phyloP scores from a whole-genome alignment of 1,284 basidiomycete species.

The Pseudomicrostroma phylloplanum region DNA sequence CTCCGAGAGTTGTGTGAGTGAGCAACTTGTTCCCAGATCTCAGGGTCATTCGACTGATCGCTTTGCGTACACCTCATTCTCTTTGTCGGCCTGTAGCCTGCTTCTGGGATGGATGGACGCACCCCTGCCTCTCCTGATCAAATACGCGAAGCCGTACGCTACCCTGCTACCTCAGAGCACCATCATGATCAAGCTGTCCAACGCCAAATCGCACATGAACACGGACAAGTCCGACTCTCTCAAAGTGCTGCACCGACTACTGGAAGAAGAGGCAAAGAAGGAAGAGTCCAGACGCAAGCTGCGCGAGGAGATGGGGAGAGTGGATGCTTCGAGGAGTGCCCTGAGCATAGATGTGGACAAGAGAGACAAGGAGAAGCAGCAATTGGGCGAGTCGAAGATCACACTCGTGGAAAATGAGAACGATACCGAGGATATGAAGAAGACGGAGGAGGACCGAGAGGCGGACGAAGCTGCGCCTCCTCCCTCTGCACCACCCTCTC shows the following conservation, averaged over 20 bases:
- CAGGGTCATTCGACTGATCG: too few species aligned
- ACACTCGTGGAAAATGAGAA: slow-evolving; percentile 6
- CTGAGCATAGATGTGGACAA: slow-evolving; percentile 5
- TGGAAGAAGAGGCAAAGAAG: slow-evolving; percentile 10
- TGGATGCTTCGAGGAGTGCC: not conserved
- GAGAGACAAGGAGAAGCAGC: slow-evolving; percentile 16
- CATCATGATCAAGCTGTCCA: slow-evolving; percentile 37
- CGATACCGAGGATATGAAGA: slow-evolving; percentile 10
- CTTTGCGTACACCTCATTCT: too few species aligned
- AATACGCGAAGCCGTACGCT: slow-evolving; percentile 39
- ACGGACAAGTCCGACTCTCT: slow-evolving; percentile 15
- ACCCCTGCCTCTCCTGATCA: slow-evolving; percentile 32
- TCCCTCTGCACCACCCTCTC: not conserved
- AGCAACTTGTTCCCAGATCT: too few species aligned
- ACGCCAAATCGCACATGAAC: slow-evolving; percentile 27
- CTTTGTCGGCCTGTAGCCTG: slow-evolving; percentile 10
- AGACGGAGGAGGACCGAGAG: slow-evolving; percentile 1
- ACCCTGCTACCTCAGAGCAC: slow-evolving; percentile 36
- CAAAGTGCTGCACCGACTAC: slow-evolving; percentile 12
- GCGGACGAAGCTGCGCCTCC: too few species aligned
- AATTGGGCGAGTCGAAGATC: not conserved
- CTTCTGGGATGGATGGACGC: slow-evolving; percentile 49
- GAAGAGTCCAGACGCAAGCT: not conserved
- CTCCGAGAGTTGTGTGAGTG: too few species aligned
- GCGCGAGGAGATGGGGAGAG: slow-evolving; percentile 4